phyloP scores from a whole-genome alignment of 345 rosid genomes.

The Geranium brycei region DNA sequence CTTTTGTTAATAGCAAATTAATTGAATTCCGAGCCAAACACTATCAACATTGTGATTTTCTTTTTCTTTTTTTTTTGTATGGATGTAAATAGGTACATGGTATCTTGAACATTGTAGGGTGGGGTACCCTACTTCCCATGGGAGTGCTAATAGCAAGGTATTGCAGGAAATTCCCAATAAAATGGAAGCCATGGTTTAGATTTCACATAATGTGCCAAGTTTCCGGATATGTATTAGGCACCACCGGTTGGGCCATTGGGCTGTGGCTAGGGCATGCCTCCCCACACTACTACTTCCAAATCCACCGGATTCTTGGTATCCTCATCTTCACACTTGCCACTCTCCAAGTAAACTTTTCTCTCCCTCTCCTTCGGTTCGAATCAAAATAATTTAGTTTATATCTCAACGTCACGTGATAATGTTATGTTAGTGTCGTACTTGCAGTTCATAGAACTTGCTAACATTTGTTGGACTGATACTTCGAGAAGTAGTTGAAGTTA shows the following conservation, averaged over 20 bases:
- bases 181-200: slow-evolving; percentile 10
- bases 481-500: too few species aligned
- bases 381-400: too few species aligned
- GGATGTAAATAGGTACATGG: slow-evolving; percentile 31
- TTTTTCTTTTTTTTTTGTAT: too few species aligned
- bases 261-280: slow-evolving; percentile 30
- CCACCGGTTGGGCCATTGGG: slow-evolving; percentile 32
- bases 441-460: too few species aligned
- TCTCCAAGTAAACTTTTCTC: too few species aligned
- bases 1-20: neutral
- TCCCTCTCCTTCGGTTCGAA: too few species aligned
- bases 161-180: slow-evolving; percentile 18
- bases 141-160: slow-evolving; percentile 41
- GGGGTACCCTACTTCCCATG: slow-evolving; percentile 37
- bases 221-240: slow-evolving; percentile 30
- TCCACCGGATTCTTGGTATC: slow-evolving; percentile 24
- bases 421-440: too few species aligned
- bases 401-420: too few species aligned
- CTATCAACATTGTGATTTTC: too few species aligned
- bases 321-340: slow-evolving; percentile 37
- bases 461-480: too few species aligned
- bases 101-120: slow-evolving; percentile 32
- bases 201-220: slow-evolving; percentile 26
- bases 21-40: neutral
- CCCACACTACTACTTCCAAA: slow-evolving; percentile 17